phyloP scores from a whole-genome alignment of 1,139 yeast genomes.

The Pichia sp. region DNA sequence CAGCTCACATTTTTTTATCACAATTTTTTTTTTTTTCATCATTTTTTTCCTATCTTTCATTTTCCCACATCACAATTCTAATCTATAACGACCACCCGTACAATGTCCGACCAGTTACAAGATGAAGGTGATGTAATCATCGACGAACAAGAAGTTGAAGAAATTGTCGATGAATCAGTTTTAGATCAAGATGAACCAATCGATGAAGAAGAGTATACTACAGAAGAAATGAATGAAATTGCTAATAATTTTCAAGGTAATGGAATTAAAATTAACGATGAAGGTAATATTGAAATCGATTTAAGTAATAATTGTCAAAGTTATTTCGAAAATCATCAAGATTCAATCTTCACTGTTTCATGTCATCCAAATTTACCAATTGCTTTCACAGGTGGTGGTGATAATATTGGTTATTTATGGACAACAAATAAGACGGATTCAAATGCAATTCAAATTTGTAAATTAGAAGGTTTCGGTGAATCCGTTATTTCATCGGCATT shows the following conservation, averaged over 20 bases:
- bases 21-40: too few species aligned
- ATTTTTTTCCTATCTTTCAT: too few species aligned
- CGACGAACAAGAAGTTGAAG: slow-evolving; percentile 50
- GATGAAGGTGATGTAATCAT: slow-evolving; percentile 48
- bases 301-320: slow-evolving; percentile 82
- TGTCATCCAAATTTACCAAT: slow-evolving; percentile 73
- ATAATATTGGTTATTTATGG: slow-evolving; percentile 84
- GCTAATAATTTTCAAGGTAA: slow-evolving; percentile 29
- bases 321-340: slow-evolving; percentile 82
- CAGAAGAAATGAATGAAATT: slow-evolving; percentile 29
- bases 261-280: slow-evolving; percentile 31
- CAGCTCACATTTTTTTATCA: too few species aligned
- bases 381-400: slow-evolving; percentile 74
- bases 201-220: slow-evolving; percentile 29
- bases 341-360: slow-evolving; percentile 71
- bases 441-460: slow-evolving; percentile 73
- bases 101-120: not conserved
- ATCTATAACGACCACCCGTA: not conserved
- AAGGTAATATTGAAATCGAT: slow-evolving; percentile 49
- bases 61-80: too few species aligned
- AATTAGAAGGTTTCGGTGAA: slow-evolving; percentile 74
- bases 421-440: slow-evolving; percentile 75
- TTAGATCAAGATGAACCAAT: slow-evolving; percentile 25
- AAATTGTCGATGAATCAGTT: slow-evolving; percentile 40
- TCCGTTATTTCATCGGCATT: slow-evolving; percentile 82